Conservation (phyloP, 1,139 yeast species). For the Debaryomyces sp. region DNA sequence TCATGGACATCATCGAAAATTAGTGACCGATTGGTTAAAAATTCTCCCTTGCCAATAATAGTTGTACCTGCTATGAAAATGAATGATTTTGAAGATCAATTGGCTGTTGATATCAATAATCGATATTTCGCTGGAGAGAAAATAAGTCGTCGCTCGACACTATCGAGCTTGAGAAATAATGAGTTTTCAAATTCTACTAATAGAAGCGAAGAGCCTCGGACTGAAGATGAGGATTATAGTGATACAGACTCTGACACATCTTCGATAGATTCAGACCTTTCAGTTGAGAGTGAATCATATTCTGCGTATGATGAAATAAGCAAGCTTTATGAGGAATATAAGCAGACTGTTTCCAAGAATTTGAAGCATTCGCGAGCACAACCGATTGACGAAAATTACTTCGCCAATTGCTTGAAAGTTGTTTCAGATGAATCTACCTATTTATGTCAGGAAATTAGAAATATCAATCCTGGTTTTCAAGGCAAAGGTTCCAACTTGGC, state of each 20-base stretch:
- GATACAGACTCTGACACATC: constrained; percentile 16
- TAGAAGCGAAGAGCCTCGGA: neutral
- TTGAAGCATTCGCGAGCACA: constrained; percentile 18
- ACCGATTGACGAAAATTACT: constrained; percentile 32
- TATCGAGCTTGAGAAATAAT: neutral
- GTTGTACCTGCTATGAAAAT: constrained; percentile 69
- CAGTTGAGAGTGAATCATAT: constrained; percentile 29
- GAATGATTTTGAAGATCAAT: constrained; percentile 51
- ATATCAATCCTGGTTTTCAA: constrained; percentile 42
- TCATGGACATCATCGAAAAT: constrained; percentile 65
- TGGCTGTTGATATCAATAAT: constrained; percentile 24
- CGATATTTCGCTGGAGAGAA: constrained; percentile 10
- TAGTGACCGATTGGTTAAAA: constrained; percentile 63
- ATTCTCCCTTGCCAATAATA: constrained; percentile 68
- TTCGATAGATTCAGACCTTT: constrained; percentile 26
- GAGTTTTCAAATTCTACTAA: neutral
- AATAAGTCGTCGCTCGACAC: neutral
- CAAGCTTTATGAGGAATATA: constrained; percentile 33
- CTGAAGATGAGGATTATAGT: constrained; percentile 5
- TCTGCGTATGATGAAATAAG: constrained; percentile 46
- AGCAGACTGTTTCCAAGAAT: constrained; percentile 23
- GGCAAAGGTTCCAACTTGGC: constrained; percentile 52
- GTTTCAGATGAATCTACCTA: constrained; percentile 44
- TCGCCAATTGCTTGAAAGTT: constrained; percentile 30
- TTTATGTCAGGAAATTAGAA: constrained; percentile 41